Percentiles rank a stretch among this genome's conserved stretches.
phyloP scores from a whole-genome alignment of 768 basidiomycete genomes.

The Mycena indigotica region DNA sequence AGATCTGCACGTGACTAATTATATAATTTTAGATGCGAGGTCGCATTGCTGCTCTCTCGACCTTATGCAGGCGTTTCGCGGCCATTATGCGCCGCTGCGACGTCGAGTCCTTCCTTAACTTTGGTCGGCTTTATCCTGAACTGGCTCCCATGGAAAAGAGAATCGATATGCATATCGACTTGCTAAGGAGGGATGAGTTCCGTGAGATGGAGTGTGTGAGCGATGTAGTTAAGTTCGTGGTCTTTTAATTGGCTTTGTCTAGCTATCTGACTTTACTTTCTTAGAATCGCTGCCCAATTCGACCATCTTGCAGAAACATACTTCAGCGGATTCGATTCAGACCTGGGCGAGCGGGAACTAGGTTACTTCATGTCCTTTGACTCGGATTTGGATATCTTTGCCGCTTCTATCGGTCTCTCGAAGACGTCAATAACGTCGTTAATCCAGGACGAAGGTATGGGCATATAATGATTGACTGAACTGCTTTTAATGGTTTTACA shows the following conservation, averaged over 20 bases:
- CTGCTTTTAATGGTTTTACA: conserved; percentile 29
- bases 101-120: conserved; percentile 81
- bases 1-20: neutral
- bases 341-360: conserved; percentile 87
- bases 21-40: conserved; percentile 69
- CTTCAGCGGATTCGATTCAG: conserved; percentile 80
- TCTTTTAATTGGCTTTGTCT: neutral
- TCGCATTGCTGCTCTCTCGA: conserved; percentile 76
- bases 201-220: conserved; percentile 90
- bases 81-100: conserved; percentile 80
- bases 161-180: conserved; percentile 88
- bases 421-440: conserved; percentile 81
- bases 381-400: conserved; percentile 90
- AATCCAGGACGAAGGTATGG: conserved; percentile 74
- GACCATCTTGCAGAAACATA: conserved; percentile 90
- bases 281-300: conserved; percentile 88
- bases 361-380: conserved; percentile 83
- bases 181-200: conserved; percentile 86
- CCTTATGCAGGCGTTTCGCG: conserved; percentile 87
- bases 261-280: too few relatives aligned
- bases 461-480: neutral
- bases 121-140: conserved; percentile 83
- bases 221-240: conserved; percentile 80
- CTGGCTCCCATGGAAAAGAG: conserved; percentile 87
- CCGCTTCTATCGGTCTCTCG: conserved; percentile 86